Conservation (phyloP, 768 basidiomycete genomes). For the Filobasidium floriforme region DNA sequence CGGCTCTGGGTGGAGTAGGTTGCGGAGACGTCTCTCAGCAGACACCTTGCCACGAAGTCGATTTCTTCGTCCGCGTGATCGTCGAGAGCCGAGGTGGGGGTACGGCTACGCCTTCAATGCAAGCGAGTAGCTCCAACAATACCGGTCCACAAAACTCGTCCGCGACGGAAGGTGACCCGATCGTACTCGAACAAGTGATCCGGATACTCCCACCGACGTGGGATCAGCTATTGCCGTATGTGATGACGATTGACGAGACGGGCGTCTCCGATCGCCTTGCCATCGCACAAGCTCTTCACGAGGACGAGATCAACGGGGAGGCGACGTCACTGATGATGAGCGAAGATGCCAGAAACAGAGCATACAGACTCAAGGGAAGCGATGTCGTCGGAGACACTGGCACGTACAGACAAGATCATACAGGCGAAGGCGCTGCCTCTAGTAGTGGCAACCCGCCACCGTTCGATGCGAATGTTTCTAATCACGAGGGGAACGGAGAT, state of each 20-base stretch:
- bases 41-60: conserved; percentile 73
- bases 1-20: conserved; percentile 49
- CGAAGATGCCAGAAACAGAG: conserved; percentile 32
- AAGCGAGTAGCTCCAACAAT: neutral
- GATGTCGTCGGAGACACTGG: conserved; percentile 39
- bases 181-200: conserved; percentile 7
- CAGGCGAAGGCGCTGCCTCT: neutral
- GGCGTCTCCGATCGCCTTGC: neutral
- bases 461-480: conserved; percentile 27
- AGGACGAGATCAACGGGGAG: neutral
- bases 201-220: neutral
- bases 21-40: conserved; percentile 70
- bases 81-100: conserved; percentile 55
- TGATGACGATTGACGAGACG: neutral
- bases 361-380: conserved; percentile 38
- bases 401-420: conserved; percentile 25
- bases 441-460: conserved; percentile 29
- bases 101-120: neutral
- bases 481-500: conserved; percentile 11
- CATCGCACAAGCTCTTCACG: neutral
- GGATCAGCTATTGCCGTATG: neutral
- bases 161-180: neutral
- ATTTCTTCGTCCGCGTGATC: conserved; percentile 66
- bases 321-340: conserved; percentile 18
- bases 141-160: neutral